phyloP scores from a whole-genome alignment of 768 basidiomycete genomes.

The Leucosporidium scottii region DNA sequence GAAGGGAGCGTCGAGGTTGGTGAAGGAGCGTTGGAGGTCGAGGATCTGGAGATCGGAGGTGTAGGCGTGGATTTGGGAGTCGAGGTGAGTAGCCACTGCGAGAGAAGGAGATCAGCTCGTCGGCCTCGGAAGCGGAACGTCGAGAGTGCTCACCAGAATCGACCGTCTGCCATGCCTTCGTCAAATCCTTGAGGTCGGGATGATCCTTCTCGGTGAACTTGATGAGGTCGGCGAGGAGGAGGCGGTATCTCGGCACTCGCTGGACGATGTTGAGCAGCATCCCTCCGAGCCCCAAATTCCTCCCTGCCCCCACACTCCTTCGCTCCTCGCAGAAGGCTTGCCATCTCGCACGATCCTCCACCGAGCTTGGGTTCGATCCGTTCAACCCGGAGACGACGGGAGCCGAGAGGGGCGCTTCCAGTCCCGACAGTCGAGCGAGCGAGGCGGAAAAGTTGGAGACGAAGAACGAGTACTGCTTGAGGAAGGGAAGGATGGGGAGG shows the following conservation, averaged over 20 bases:
- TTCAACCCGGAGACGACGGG: neutral
- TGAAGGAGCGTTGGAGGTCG: slow-evolving; percentile 68
- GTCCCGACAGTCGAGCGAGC: slow-evolving; percentile 22
- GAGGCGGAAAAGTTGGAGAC: slow-evolving; percentile 30
- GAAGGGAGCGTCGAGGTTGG: slow-evolving; percentile 68
- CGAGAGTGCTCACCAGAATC: slow-evolving; percentile 25
- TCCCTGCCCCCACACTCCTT: slow-evolving; percentile 9
- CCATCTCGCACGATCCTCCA: neutral
- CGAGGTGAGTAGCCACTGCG: slow-evolving; percentile 33
- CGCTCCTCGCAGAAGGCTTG: slow-evolving; percentile 1
- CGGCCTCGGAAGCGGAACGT: neutral
- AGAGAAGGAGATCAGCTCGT: neutral
- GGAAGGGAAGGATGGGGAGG: slow-evolving; percentile 35
- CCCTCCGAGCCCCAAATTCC: slow-evolving; percentile 29
- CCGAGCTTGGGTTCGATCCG: slow-evolving; percentile 1
- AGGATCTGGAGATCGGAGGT: slow-evolving; percentile 67
- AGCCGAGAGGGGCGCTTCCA: slow-evolving; percentile 1
- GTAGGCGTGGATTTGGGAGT: slow-evolving; percentile 46
- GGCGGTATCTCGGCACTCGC: slow-evolving; percentile 35
- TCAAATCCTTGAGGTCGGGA: slow-evolving; percentile 22
- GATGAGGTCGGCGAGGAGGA: slow-evolving; percentile 32
- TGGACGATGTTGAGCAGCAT: slow-evolving; percentile 36
- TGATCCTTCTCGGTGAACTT: slow-evolving; percentile 29
- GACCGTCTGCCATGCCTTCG: slow-evolving; percentile 25
- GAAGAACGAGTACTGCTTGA: slow-evolving; percentile 37